Base-by-base conservation (phyloP, 129 eudicot genomes). In the Centella asiatica region DNA sequence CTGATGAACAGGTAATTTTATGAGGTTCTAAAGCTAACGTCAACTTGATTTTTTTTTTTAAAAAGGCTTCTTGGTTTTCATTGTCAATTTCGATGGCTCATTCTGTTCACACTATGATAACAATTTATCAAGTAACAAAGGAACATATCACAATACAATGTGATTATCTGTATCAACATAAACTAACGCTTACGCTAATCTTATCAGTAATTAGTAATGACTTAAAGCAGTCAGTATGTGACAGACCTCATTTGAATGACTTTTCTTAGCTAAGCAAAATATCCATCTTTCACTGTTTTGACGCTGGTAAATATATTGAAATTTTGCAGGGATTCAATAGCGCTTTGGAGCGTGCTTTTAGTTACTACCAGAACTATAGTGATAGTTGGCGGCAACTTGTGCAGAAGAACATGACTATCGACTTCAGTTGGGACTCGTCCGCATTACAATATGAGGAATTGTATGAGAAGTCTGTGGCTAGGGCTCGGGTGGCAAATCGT, bases 391-490 rank as follows among this genome's bases (percentile, higher is more conserved):
- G 66, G 69, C 68, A 78, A 67, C 86, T 92, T 61, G 88, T 87
- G 67, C 83, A 78, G 54, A 92, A 80, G 74, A 94, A 69, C 65
- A 92, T 92, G 99, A 72, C 42, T 68, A 84, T 92, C 69, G 99
- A 92, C 70, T 92, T 92, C 73, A 87, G 99, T 67, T 92, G 99
- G 99, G 96, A 92, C 65, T 65, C 88, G 34, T 92, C 99, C 49
- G 86, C 99, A 29, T 69, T 77, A 44, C 81, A 76, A 44, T 92
- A 92, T 25, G 99, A 81, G 77, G 90, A 86, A 74, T 94, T 92
- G 33, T 92, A 92, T 59, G 62, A 32, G 17, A 87, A 73, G 72
- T 80, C 99, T 12, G 89, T 84, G 31, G 72, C 96, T 32, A 78
- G 87, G 80, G 95, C 95, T 14, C 80, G 81, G 78, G 65, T 81